Conservation (phyloP, 805 yeast species). For the Metschnikowia kofuensis region DNA sequence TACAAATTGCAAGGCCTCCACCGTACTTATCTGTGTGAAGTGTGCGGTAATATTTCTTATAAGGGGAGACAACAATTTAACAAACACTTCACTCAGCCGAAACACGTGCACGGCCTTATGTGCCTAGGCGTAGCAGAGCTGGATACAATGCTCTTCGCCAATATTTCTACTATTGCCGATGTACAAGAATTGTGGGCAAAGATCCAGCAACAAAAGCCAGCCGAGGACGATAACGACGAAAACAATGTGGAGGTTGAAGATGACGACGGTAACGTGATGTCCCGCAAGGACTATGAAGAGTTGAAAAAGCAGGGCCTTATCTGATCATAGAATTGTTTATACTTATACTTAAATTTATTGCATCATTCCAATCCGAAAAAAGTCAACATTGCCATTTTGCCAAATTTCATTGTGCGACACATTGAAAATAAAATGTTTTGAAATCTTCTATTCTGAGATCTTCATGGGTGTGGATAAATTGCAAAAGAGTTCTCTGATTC, state of each 20-base stretch:
- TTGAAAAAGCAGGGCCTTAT: conserved; percentile 83
- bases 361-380: no score
- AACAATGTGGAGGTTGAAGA: conserved; percentile 82
- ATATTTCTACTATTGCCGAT: conserved; percentile 64
- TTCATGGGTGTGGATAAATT: no score
- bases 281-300: conserved; percentile 76
- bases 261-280: conserved; percentile 89
- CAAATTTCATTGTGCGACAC: no score
- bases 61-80: conserved; percentile 72
- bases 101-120: conserved; percentile 70
- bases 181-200: conserved; percentile 58
- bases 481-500: no score
- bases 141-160: conserved; percentile 48
- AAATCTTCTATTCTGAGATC: no score
- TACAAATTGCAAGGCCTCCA: conserved; percentile 86
- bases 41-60: conserved; percentile 74
- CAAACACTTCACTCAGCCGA: conserved; percentile 67
- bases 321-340: conserved; percentile 22
- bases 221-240: conserved; percentile 43
- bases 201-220: conserved; percentile 35
- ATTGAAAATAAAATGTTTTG: no score
- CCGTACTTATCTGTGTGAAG: conserved; percentile 70
- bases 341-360: no score
- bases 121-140: conserved; percentile 68
- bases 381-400: no score